A percentile compares a stretch with the other conserved stretches of the same genome.
These are phyloP conservation scores for Xylaria nigripes DNA, from an alignment of 495 filamentous ascomycete genomes.

Conservation along the genomic window DNA sequence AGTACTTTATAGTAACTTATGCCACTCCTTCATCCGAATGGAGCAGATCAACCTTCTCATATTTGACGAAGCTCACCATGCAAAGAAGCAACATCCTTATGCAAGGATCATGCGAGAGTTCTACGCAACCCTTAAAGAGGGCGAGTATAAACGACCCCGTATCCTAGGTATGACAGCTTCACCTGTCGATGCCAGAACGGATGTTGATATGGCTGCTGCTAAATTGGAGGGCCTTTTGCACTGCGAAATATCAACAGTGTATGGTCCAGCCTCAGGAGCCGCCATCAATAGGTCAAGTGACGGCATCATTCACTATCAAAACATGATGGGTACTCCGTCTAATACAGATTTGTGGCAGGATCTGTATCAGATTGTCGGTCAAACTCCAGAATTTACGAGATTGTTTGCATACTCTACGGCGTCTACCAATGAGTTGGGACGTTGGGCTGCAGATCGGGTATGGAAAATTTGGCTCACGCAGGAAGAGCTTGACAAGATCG, in stretches of 20 bases:
- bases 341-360: conserved; percentile 56
- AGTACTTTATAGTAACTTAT: conserved; percentile 69
- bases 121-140: conserved; percentile 43
- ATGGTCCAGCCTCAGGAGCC: conserved; percentile 51
- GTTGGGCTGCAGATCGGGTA: conserved; percentile 78
- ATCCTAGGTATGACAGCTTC: conserved; percentile 98
- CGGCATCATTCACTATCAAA: conserved; percentile 47
- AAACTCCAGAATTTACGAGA: conserved; percentile 48
- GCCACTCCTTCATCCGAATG: conserved; percentile 74
- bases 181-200: conserved; percentile 75
- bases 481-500: conserved; percentile 54
- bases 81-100: conserved; percentile 91
- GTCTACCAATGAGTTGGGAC: conserved; percentile 62
- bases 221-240: conserved; percentile 73
- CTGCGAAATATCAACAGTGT: conserved; percentile 73
- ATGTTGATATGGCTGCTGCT: conserved; percentile 62
- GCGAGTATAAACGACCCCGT: conserved; percentile 51
- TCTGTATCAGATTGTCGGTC: conserved; percentile 49
- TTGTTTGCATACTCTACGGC: conserved; percentile 50
- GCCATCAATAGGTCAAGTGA: conserved; percentile 18
- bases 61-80: conserved; percentile 95
- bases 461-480: conserved; percentile 68
- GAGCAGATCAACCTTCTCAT: conserved; percentile 81
- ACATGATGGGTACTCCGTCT: conserved; percentile 42
- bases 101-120: conserved; percentile 86